Conservation (phyloP, 2,329 filamentous ascomycete species). For the Blastomyces emzantsi region DNA sequence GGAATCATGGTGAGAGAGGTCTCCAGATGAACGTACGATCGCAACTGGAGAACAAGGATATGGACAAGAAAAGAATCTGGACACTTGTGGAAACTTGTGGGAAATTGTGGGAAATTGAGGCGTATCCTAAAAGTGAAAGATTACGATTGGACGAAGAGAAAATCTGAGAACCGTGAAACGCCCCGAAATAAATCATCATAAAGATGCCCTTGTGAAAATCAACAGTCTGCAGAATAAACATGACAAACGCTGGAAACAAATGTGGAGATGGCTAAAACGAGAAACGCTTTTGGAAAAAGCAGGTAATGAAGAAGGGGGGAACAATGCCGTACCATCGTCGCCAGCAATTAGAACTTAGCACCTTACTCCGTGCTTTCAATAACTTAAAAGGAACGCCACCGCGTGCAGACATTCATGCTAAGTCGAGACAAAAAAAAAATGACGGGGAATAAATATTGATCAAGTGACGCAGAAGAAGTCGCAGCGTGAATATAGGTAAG, state of each 20-base stretch:
- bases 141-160: background rate
- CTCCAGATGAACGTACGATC: background rate
- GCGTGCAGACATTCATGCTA: background rate
- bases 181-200: background rate
- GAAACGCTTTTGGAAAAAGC: too few relatives aligned
- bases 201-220: background rate
- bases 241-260: background rate
- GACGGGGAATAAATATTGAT: background rate
- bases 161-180: background rate
- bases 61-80: background rate
- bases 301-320: background rate
- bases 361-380: background rate
- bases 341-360: background rate
- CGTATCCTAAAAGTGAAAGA: background rate
- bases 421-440: background rate
- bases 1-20: background rate
- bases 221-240: background rate
- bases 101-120: background rate
- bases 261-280: background rate
- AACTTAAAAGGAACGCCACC: background rate
- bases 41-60: background rate
- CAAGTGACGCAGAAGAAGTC: background rate
- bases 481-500: background rate
- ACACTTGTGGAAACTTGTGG: too few relatives aligned
- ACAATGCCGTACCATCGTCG: background rate